A percentile compares a stretch with the other conserved stretches of the same genome.
Conservation (phyloP, 495 filamentous ascomycete genomes). For the Annulohypoxylon moriforme region DNA sequence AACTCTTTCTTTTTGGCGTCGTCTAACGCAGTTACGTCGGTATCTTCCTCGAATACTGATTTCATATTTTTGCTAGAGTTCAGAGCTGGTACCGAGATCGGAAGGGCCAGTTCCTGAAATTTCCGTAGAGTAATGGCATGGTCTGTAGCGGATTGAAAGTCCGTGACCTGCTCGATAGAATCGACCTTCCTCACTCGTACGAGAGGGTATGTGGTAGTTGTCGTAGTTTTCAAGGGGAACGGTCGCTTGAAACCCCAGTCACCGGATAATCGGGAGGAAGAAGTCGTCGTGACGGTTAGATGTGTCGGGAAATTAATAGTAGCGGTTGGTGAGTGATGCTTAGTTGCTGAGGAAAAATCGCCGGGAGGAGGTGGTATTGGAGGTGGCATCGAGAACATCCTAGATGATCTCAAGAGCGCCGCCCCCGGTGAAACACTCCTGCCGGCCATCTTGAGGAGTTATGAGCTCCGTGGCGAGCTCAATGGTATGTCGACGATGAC, state of each 20-base stretch:
- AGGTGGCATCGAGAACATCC: slow-evolving; percentile 67
- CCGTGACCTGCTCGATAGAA: slow-evolving; percentile 90
- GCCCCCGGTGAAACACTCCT: slow-evolving; percentile 67
- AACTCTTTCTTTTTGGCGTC: slow-evolving; percentile 42
- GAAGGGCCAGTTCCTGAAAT: slow-evolving; percentile 76
- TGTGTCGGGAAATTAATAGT: slow-evolving; percentile 83
- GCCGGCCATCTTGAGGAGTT: slow-evolving; percentile 41
- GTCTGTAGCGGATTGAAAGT: slow-evolving; percentile 85
- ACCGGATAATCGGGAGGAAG: slow-evolving; percentile 76
- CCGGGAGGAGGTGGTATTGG: slow-evolving; percentile 56
- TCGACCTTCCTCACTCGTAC: slow-evolving; percentile 80
- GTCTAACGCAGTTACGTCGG: slow-evolving; percentile 61
- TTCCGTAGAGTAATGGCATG: slow-evolving; percentile 85
- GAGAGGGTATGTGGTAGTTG: slow-evolving; percentile 73
- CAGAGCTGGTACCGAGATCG: slow-evolving; percentile 63
- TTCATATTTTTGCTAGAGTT: slow-evolving; percentile 40
- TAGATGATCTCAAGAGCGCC: slow-evolving; percentile 68
- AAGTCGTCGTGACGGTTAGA: slow-evolving; percentile 84
- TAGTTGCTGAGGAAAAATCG: slow-evolving; percentile 52
- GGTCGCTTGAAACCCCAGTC: slow-evolving; percentile 97
- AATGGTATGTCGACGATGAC: slow-evolving; percentile 24
- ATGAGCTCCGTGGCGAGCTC: slow-evolving; percentile 28
- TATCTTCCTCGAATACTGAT: slow-evolving; percentile 70
- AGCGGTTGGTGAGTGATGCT: slow-evolving; percentile 61
- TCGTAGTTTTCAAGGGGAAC: slow-evolving; percentile 79